These are phyloP conservation scores for Exophiala phaeomuriformis DNA, from an alignment of 2,329 filamentous ascomycete species.

Conservation along the genomic window DNA sequence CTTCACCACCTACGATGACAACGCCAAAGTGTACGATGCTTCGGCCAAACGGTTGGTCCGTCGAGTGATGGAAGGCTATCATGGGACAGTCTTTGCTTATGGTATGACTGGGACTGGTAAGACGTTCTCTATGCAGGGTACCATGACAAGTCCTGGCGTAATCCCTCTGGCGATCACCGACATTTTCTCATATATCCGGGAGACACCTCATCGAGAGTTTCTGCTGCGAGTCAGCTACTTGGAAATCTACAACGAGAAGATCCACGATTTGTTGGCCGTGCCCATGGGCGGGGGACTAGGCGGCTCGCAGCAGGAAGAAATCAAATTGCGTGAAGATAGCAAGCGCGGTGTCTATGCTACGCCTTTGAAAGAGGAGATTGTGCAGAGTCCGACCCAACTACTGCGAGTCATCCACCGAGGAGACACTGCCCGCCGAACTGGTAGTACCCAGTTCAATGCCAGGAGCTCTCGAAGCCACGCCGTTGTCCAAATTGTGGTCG, in stretches of 20 bases:
- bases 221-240: slow-evolving; percentile 92
- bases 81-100: slow-evolving; percentile 89
- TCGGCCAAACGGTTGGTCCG: slow-evolving; percentile 89
- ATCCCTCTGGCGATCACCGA: slow-evolving; percentile 96
- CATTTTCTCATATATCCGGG: slow-evolving; percentile 97
- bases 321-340: slow-evolving; percentile 92
- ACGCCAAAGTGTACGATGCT: slow-evolving; percentile 88
- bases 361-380: slow-evolving; percentile 94
- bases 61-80: slow-evolving; percentile 97
- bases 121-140: slow-evolving; percentile 99
- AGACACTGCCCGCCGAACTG: slow-evolving; percentile 80
- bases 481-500: slow-evolving; percentile 96
- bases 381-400: slow-evolving; percentile 93
- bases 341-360: slow-evolving; percentile 95
- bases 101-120: slow-evolving; percentile 99
- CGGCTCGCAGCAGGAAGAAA: slow-evolving; percentile 63
- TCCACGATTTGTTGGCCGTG: slow-evolving; percentile 83
- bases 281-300: slow-evolving; percentile 54
- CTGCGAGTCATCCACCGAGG: slow-evolving; percentile 90
- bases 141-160: slow-evolving; percentile 86
- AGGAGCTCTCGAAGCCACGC: slow-evolving; percentile 96
- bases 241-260: slow-evolving; percentile 98
- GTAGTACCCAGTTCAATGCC: slow-evolving; percentile 94
- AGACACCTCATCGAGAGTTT: slow-evolving; percentile 91
- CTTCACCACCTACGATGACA: slow-evolving; percentile 88